These are phyloP conservation scores for Blastobotrys proliferans DNA, from an alignment of 1,139 yeast genomes.

Conservation along the genomic window DNA sequence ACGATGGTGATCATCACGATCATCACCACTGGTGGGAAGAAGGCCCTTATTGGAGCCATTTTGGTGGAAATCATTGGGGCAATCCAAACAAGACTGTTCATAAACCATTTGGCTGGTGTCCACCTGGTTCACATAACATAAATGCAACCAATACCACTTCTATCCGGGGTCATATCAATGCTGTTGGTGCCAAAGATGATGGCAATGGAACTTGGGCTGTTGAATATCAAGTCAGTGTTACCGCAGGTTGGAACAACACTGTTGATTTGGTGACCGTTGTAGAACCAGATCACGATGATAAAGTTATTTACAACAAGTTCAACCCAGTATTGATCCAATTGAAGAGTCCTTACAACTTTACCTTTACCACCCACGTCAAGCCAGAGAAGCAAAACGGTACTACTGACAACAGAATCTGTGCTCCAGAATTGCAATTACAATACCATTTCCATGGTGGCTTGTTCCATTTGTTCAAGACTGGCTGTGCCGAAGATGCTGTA, in stretches of 20 bases:
- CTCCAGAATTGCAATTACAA: constrained; percentile 5
- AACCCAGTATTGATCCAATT: neutral
- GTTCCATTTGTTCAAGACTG: neutral
- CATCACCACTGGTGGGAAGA: neutral
- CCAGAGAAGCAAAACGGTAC: neutral
- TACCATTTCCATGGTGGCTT: constrained; percentile 3
- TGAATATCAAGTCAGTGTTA: constrained; percentile 2
- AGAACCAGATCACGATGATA: neutral
- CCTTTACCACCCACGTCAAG: constrained; percentile 1
- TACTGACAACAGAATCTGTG: neutral
- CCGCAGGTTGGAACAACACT: neutral
- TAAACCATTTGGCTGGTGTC: constrained; percentile 3
- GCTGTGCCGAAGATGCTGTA: constrained; percentile 2
- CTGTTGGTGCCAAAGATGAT: constrained; percentile 1
- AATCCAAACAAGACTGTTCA: neutral
- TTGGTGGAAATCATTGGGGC: constrained; percentile 2
- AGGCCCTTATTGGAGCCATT: neutral
- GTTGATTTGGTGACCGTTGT: neutral
- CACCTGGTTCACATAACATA: neutral
- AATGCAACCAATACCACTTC: neutral
- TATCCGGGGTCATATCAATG: constrained; percentile 2
- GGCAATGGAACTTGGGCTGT: neutral
- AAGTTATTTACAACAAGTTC: neutral
- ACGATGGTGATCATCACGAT: neutral
- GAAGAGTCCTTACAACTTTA: neutral